A percentile compares a stretch with the other conserved stretches of the same genome.
Conservation (phyloP, 1,284 basidiomycete genomes). For the Ustilago loliicola region DNA sequence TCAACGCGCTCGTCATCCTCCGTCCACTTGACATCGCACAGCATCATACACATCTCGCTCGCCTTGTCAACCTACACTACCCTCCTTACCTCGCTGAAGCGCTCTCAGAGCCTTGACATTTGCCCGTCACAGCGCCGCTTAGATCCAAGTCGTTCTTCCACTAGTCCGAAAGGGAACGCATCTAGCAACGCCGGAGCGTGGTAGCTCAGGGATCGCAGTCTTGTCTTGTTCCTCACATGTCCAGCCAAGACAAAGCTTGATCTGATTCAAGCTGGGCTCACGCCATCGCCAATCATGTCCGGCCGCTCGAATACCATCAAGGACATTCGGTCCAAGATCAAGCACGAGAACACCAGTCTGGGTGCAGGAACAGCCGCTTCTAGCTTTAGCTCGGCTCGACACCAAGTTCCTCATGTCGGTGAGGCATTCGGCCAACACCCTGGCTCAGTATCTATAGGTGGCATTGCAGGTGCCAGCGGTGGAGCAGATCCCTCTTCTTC, state of each 20-base stretch:
- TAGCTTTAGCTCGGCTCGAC: constrained; percentile 37
- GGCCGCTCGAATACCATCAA: constrained; percentile 47
- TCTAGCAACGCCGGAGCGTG: background rate
- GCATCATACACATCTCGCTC: background rate
- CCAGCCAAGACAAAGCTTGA: background rate
- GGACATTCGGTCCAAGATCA: constrained; percentile 67
- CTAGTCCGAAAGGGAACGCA: background rate
- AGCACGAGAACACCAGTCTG: constrained; percentile 64
- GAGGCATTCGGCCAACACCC: constrained; percentile 51
- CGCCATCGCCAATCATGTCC: constrained; percentile 26
- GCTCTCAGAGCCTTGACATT: too few relatives aligned
- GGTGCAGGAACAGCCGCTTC: constrained; percentile 60
- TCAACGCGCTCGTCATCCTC: background rate
- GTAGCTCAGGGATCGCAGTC: background rate
- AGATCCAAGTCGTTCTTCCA: too few relatives aligned
- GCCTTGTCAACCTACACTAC: too few relatives aligned
- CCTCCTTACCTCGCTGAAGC: too few relatives aligned
- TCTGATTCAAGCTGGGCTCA: background rate
- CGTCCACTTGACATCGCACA: background rate
- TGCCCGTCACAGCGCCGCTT: too few relatives aligned
- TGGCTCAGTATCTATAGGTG: constrained; percentile 26
- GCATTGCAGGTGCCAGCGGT: background rate
- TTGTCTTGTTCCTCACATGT: background rate
- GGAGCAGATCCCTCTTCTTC: constrained; percentile 49
- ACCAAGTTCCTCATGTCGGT: constrained; percentile 34